Evolutionary conservation across 2,329 filamentous ascomycete species (phyloP).

Genomic region (Cercospora zeina): DNA sequence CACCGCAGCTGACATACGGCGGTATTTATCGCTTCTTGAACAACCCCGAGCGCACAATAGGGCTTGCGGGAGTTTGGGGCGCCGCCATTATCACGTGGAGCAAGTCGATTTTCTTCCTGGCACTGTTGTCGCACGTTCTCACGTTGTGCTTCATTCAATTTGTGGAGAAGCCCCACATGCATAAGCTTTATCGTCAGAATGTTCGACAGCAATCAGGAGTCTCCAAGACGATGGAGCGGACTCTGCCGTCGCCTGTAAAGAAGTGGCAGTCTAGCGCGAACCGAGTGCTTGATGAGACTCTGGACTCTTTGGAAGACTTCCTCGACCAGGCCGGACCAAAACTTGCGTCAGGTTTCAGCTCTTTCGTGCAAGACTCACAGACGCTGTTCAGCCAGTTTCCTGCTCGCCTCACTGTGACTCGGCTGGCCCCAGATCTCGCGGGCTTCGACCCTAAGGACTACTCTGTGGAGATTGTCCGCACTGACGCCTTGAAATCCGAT

Average conservation of each 20-base stretch:
- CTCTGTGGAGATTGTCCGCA: constrained; percentile 70
- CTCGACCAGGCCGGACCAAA: constrained; percentile 82
- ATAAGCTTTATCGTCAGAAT: constrained; percentile 87
- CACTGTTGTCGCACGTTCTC: constrained; percentile 79
- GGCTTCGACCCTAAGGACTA: constrained; percentile 80
- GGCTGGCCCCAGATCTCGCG: constrained; percentile 74
- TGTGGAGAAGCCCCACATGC: constrained; percentile 95
- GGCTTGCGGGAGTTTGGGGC: constrained; percentile 93
- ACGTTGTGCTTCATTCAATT: constrained; percentile 87
- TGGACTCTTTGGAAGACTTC: constrained; percentile 88
- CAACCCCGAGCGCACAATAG: constrained; percentile 92
- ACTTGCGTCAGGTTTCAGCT: constrained; percentile 80
- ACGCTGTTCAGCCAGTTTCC: constrained; percentile 88
- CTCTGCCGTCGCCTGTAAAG: constrained; percentile 78
- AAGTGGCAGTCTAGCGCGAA: constrained; percentile 85
- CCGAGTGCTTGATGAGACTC: constrained; percentile 79
- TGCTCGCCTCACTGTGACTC: constrained; percentile 77
- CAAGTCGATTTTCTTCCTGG: constrained; percentile 79
- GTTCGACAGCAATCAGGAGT: constrained; percentile 85
- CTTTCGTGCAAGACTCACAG: constrained; percentile 82
- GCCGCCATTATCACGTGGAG: constrained; percentile 92
- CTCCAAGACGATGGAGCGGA: constrained; percentile 85
- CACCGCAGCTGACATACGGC: constrained; percentile 86
- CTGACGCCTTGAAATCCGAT: constrained; percentile 45
- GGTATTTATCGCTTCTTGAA: constrained; percentile 98